Evolutionary conservation across 2,329 filamentous ascomycete genomes (phyloP), one percentile per base, ranked within the genome.

Genomic region (Trichoderma cornu-damae): DNA sequence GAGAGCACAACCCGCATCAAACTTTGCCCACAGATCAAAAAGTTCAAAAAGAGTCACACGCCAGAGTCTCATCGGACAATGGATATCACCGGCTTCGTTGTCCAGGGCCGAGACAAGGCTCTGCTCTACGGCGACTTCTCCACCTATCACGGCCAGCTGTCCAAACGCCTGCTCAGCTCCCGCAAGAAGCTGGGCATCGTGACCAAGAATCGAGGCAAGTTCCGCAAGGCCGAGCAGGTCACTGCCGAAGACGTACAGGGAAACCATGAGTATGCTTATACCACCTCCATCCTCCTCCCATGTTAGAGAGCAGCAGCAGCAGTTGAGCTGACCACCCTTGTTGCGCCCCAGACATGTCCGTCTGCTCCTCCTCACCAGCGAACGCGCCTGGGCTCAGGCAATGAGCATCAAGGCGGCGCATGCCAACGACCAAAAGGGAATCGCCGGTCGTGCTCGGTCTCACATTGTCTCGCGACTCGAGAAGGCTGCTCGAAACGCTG

Each of bases 311-410:
- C n/a, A n/a, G n/a, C n/a, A 26, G 40, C 50, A 20, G 30, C 14
- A 44, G 34, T 65, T 26, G 52, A 54, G 32, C 52, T 46, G 34
- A 37, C 40, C 8, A 32, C 20, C 1, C 32, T 9, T 44, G 11
- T 38, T 38, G 20, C 14, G 32, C 42, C n/a, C 28, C 12, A 95
- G 90, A 72, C 89, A 86, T 73, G 82, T 86, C 48, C 80, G 88
- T 63, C 79, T 96, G n/a, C 79, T 93, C 30, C 80, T 99, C 57
- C 84, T 96, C 67, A 89, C 85, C 37, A 86, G 92, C 60, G 94
- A 99, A 76, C 84, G 94, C 62, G 90, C 92, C 51, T 97, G 91
- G 90, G 93, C 94, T 35, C 87, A 96, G 72, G 93, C 92, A 58
- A 95, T 97, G 91, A 85, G 88, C 69, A 90, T 96, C 81, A 96